Base-by-base conservation (phyloP, 2,329 filamentous ascomycete species). In the Paradendryphiella salina region DNA sequence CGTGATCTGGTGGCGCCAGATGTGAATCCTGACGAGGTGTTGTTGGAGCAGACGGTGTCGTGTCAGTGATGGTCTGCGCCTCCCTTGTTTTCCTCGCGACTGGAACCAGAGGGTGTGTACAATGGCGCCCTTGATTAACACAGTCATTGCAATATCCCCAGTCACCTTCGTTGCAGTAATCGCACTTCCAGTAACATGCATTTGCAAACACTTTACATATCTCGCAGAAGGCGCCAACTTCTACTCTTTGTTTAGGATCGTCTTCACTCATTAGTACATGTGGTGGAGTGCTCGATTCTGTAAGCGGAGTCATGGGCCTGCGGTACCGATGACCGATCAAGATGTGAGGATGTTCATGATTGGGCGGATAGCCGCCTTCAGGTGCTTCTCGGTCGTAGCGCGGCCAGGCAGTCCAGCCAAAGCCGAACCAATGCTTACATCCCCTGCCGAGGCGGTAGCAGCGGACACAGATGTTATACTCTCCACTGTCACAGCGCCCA, bases 141-240 rank as follows among this genome's bases (percentile, higher is more conserved):
- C 93, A 97, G 53, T 81, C 77, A 63, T 92, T 90, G 74, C 93
- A 97, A 69, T 90, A 96, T 0, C 93, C 93, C 92, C 92, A 97
- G 66, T 95, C 92, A 4, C 90, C 93, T 56, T 94, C 85, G 63
- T 96, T 96, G 75, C 93, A 97, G 20, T 81, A 72, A 52, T 88
- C 84, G 71, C 93, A 97, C 56, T 89, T 86, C 93, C 92, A 97
- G 73, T 89, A 96, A 73, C 90, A 94, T 43, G 87, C 82, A 63
- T 95, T 92, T 0, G 90, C 82, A 77, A 85, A 88, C 0, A 82
- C 78, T 14, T 81, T 77, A 69, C 93, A 96, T 39, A 82, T 81
- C 31, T 87, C 84, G 69, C 93, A 97, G 71, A 96, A 96, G 5
- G 89, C 85, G 15, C 93, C 93, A 44, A 83, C 85, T 71, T 94